Percentiles rank a stretch among this genome's conserved stretches.
phyloP scores from a whole-genome alignment of 1,284 basidiomycete species.

The Leucoagaricus sp. region DNA sequence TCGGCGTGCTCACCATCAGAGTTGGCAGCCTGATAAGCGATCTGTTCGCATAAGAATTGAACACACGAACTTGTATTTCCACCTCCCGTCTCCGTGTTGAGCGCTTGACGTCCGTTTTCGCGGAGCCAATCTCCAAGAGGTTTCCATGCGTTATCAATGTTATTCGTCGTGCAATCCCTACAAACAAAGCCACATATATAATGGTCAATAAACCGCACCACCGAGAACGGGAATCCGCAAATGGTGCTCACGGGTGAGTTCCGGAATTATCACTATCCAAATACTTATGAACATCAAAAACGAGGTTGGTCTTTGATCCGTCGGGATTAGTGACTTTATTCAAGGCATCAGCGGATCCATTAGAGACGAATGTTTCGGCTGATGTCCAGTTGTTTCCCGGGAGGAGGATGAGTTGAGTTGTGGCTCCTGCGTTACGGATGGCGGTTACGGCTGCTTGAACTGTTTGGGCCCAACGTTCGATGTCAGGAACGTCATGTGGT shows the following conservation, averaged over 20 bases:
- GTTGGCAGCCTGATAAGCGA: constrained; percentile 52
- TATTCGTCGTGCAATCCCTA: constrained; percentile 50
- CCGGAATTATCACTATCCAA: constrained; percentile 58
- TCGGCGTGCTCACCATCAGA: constrained; percentile 41
- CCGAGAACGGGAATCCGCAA: constrained; percentile 15
- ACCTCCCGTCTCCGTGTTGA: constrained; percentile 66
- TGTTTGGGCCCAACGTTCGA: constrained; percentile 43
- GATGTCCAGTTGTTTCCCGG: constrained; percentile 56
- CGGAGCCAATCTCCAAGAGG: constrained; percentile 53
- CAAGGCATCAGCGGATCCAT: constrained; percentile 57
- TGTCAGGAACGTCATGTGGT: constrained; percentile 50
- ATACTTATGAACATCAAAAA: constrained; percentile 69
- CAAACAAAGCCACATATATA: too few relatives aligned
- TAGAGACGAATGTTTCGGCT: constrained; percentile 50
- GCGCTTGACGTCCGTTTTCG: constrained; percentile 54
- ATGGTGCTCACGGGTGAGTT: constrained; percentile 34
- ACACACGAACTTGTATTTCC: constrained; percentile 52
- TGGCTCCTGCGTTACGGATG: constrained; percentile 54
- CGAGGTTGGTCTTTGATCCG: constrained; percentile 46
- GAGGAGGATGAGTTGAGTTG: constrained; percentile 52
- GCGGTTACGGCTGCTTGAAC: constrained; percentile 59
- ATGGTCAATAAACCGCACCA: not conserved
- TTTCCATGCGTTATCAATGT: constrained; percentile 49
- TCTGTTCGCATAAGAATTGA: constrained; percentile 46
- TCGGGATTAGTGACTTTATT: constrained; percentile 54